A percentile compares a stretch with the other conserved stretches of the same genome.
Conservation (phyloP, 208 protist genomes). For the Crithidia brevicula region DNA sequence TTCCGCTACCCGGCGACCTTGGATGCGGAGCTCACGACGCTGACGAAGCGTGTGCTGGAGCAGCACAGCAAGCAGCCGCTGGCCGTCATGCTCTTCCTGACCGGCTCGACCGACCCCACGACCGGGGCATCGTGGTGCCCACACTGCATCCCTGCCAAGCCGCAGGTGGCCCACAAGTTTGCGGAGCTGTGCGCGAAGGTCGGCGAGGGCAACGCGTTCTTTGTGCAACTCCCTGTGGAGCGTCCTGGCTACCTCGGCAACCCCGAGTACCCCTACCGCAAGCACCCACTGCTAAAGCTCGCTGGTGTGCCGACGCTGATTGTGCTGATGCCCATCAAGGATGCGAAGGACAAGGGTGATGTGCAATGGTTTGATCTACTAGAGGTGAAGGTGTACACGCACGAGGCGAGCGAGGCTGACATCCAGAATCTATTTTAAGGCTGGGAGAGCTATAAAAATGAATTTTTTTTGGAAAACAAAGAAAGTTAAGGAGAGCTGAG, state of each 20-base stretch:
- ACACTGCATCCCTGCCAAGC: slow-evolving; percentile 63
- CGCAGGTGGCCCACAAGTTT: slow-evolving; percentile 46
- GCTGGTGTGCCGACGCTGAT: slow-evolving; percentile 55
- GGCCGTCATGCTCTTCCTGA: slow-evolving; percentile 60
- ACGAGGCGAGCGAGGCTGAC: slow-evolving; percentile 25
- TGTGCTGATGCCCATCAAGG: slow-evolving; percentile 42
- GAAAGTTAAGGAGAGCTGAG: too few relatives aligned
- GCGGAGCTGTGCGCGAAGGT: slow-evolving; percentile 40
- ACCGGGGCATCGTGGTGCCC: slow-evolving; percentile 83
- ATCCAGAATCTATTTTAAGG: slow-evolving; percentile 23
- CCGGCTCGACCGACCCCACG: slow-evolving; percentile 47
- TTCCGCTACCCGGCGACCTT: slow-evolving; percentile 38
- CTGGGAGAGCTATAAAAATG: too few relatives aligned
- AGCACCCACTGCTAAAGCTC: slow-evolving; percentile 51
- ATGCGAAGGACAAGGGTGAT: slow-evolving; percentile 29
- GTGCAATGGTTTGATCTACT: slow-evolving; percentile 46
- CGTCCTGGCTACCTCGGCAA: slow-evolving; percentile 70
- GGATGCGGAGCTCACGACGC: slow-evolving; percentile 36
- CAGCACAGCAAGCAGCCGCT: slow-evolving; percentile 27
- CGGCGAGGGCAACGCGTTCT: slow-evolving; percentile 37
- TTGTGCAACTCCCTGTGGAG: slow-evolving; percentile 68
- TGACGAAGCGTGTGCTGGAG: slow-evolving; percentile 29
- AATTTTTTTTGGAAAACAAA: too few relatives aligned
- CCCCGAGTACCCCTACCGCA: slow-evolving; percentile 64
- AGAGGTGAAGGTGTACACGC: slow-evolving; percentile 46